Percentiles rank a stretch among this genome's conserved stretches.
Conservation (phyloP, 1,139 yeast species). For the Hyphopichia pseudoburtonii region DNA sequence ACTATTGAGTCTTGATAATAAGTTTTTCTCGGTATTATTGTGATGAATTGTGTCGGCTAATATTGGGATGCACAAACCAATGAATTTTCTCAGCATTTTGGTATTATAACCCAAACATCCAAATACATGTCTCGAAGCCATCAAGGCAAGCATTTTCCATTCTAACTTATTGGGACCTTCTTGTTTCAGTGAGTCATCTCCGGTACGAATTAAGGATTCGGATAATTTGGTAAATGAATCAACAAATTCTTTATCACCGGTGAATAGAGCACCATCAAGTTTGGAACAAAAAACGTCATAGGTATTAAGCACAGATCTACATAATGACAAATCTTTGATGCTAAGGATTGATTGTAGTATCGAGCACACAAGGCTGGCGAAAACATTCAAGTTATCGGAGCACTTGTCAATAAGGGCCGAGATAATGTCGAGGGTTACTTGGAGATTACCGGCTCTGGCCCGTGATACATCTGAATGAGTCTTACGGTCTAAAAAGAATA, state of each 20-base stretch:
- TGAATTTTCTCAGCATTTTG: constrained; percentile 36
- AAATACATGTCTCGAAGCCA: constrained; percentile 45
- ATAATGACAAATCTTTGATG: constrained; percentile 55
- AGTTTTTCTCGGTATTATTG: constrained; percentile 13
- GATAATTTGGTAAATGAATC: constrained; percentile 47
- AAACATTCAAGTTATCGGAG: constrained; percentile 77
- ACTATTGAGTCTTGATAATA: constrained; percentile 22
- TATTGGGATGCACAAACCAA: constrained; percentile 41
- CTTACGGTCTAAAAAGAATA: constrained; percentile 63
- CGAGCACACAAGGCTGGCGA: constrained; percentile 61
- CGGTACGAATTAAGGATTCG: constrained; percentile 30
- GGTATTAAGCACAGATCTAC: constrained; percentile 51
- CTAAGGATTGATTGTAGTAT: constrained; percentile 47
- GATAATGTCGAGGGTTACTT: constrained; percentile 75
- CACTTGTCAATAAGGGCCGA: constrained; percentile 73
- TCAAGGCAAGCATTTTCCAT: constrained; percentile 50
- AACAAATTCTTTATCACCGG: constrained; percentile 69
- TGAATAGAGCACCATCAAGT: constrained; percentile 66
- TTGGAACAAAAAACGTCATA: constrained; percentile 62
- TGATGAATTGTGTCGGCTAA: constrained; percentile 32
- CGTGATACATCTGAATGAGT: constrained; percentile 63
- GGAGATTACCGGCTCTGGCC: constrained; percentile 72
- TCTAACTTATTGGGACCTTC: constrained; percentile 40
- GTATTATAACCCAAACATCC: constrained; percentile 43
- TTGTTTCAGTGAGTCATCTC: constrained; percentile 14